phyloP scores from a whole-genome alignment of 306 rosid genomes.

The Begonia peltatifolia region DNA sequence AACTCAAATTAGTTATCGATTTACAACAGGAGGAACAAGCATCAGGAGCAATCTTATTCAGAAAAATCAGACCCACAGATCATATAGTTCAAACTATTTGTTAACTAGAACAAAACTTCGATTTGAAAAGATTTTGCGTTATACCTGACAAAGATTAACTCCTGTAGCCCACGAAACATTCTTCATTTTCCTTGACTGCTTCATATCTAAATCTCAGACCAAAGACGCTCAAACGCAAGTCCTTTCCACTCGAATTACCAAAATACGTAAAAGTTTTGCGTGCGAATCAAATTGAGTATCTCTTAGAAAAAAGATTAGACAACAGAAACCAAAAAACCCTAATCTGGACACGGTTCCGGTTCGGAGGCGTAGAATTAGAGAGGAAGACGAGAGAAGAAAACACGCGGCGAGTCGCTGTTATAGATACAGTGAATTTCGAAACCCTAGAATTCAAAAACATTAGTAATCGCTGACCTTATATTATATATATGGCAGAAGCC shows the following conservation, averaged over 20 bases:
- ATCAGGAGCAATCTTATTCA: background rate
- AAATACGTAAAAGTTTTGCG: background rate
- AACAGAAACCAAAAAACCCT: background rate
- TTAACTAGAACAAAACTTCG: constrained; percentile 6
- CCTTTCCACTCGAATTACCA: background rate
- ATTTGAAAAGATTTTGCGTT: constrained; percentile 20
- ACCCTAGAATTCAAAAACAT: too few species aligned
- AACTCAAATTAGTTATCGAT: background rate
- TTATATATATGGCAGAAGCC: too few species aligned
- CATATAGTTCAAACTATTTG: background rate
- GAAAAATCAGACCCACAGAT: background rate
- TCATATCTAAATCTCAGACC: constrained; percentile 44
- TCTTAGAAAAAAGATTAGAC: background rate
- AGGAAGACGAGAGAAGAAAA: too few species aligned
- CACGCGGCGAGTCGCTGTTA: too few species aligned
- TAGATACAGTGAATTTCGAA: too few species aligned
- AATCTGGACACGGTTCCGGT: background rate
- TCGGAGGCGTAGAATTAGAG: background rate
- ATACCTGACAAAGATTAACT: constrained; percentile 71
- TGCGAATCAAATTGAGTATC: too few species aligned
- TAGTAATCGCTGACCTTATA: too few species aligned
- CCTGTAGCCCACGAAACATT: constrained; percentile 63
- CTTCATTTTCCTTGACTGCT: constrained; percentile 55
- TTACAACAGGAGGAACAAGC: background rate
- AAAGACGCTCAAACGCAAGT: constrained; percentile 13